Evolutionary conservation across 192 early-diverging fungal genomes (phyloP).

Genomic region (Dissophora ornata): DNA sequence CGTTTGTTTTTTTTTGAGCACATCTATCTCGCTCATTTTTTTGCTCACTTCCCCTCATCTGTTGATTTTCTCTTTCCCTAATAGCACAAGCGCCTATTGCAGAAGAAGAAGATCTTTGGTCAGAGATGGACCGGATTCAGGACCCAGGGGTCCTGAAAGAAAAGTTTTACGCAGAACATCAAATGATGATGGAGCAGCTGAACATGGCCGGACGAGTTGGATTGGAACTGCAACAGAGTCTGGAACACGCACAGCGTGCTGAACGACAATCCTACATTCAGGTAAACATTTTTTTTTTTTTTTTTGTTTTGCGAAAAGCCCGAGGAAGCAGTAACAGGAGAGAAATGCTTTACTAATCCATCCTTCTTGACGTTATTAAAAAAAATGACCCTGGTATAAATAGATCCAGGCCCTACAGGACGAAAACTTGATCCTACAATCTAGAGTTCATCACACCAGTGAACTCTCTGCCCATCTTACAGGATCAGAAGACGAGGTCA

Average conservation of each 20-base stretch:
- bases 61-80: background rate
- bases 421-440: slow-evolving; percentile 53
- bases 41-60: background rate
- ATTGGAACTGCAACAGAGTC: slow-evolving; percentile 58
- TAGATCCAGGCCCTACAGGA: slow-evolving; percentile 56
- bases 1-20: background rate
- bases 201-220: slow-evolving; percentile 69
- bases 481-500: slow-evolving; percentile 54
- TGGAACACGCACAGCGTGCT: slow-evolving; percentile 58
- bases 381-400: background rate
- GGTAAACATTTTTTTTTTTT: slow-evolving; percentile 30
- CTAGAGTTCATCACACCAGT: slow-evolving; percentile 44
- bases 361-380: too few species aligned
- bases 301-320: background rate
- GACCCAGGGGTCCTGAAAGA: slow-evolving; percentile 54
- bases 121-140: slow-evolving; percentile 29
- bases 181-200: slow-evolving; percentile 61
- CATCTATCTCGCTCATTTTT: background rate
- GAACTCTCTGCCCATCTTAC: slow-evolving; percentile 50
- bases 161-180: slow-evolving; percentile 58
- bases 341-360: too few species aligned
- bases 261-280: slow-evolving; percentile 57
- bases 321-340: background rate
- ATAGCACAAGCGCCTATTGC: slow-evolving; percentile 23
- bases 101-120: slow-evolving; percentile 36